Conservation (phyloP, 805 yeast species). For the Spathaspora girioi region DNA sequence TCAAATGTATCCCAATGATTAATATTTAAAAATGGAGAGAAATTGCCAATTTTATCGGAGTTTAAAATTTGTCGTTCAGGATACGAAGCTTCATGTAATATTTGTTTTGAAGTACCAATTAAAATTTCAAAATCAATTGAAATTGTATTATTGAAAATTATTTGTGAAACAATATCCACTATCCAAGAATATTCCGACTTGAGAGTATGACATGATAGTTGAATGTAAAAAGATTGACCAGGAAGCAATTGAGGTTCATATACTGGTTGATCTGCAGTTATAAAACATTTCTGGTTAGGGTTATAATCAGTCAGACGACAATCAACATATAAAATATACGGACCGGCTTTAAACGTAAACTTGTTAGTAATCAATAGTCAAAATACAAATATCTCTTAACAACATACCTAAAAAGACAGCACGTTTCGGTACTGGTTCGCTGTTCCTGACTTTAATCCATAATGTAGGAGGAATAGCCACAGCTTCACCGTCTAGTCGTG, state of each 20-base stretch:
- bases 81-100: slow-evolving; percentile 26
- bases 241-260: slow-evolving; percentile 72
- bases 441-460: slow-evolving; percentile 64
- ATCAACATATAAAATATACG: slow-evolving; percentile 81
- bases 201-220: slow-evolving; percentile 61
- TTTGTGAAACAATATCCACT: slow-evolving; percentile 77
- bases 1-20: slow-evolving; percentile 57
- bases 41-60: slow-evolving; percentile 26
- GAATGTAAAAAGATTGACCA: slow-evolving; percentile 58
- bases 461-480: slow-evolving; percentile 17
- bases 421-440: slow-evolving; percentile 66
- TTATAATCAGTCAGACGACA: slow-evolving; percentile 65
- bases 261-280: slow-evolving; percentile 74
- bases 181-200: slow-evolving; percentile 65
- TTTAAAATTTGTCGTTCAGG: slow-evolving; percentile 18
- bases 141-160: slow-evolving; percentile 66
- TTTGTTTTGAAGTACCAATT: slow-evolving; percentile 45
- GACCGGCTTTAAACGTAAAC: slow-evolving; percentile 61
- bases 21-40: slow-evolving; percentile 40
- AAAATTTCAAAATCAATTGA: slow-evolving; percentile 64
- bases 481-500: slow-evolving; percentile 15
- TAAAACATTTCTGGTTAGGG: slow-evolving; percentile 48
- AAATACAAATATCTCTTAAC: no score
- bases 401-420: slow-evolving; percentile 60
- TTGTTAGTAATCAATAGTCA: neutral